Conservation (phyloP, 768 basidiomycete genomes). For the Rubroboletus satanas region DNA sequence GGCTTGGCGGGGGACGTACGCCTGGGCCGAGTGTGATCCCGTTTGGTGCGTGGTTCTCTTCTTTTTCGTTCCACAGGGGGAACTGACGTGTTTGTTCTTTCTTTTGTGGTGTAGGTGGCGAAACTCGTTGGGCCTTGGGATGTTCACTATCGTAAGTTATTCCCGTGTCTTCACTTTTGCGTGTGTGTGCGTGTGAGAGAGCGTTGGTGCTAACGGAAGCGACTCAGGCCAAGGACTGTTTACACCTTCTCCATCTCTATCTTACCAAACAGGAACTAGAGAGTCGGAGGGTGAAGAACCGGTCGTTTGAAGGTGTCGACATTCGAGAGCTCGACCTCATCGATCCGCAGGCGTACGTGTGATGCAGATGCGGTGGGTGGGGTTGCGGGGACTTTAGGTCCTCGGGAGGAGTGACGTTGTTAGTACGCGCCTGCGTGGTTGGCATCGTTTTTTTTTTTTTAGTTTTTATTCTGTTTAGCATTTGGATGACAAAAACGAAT, state of each 20-base stretch:
- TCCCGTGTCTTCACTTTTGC: background rate
- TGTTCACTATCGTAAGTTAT: conserved; percentile 52
- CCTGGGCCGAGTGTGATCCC: conserved; percentile 68
- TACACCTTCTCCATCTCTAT: conserved; percentile 65
- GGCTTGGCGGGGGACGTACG: conserved; percentile 52
- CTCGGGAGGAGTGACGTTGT: background rate
- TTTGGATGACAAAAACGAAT: background rate
- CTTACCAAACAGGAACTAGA: conserved; percentile 70
- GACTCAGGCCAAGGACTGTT: conserved; percentile 60
- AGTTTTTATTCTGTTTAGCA: background rate
- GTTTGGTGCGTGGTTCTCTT: conserved; percentile 50
- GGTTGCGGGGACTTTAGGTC: background rate
- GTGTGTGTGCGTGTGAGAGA: background rate
- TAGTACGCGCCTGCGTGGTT: background rate
- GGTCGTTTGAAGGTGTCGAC: conserved; percentile 74
- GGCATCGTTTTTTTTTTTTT: background rate
- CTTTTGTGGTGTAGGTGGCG: conserved; percentile 44
- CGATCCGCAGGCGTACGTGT: conserved; percentile 23
- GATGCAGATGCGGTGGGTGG: background rate
- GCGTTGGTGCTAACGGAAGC: background rate
- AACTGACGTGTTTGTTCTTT: background rate
- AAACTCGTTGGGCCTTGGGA: conserved; percentile 62
- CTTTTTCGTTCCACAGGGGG: background rate
- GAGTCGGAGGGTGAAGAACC: conserved; percentile 61
- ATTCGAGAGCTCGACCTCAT: conserved; percentile 62